Evolutionary conservation across 169 alveolate species (phyloP).

Genomic region (Plasmodium fragile): DNA sequence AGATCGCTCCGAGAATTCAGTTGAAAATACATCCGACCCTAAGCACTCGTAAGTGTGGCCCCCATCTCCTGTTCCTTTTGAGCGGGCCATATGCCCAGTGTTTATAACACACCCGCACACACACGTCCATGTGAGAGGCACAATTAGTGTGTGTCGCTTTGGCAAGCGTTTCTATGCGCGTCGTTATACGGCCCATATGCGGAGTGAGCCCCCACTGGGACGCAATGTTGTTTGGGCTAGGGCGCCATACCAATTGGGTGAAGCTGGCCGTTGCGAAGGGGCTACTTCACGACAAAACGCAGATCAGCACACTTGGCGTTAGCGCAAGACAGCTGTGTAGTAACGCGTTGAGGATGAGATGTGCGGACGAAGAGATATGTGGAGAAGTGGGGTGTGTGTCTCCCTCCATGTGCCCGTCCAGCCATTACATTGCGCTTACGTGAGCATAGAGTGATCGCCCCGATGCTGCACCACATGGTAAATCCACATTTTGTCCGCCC

Average conservation of each 20-base stretch:
- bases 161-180: neutral
- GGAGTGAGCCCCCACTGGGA: neutral
- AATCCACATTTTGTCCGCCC: neutral
- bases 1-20: conserved; percentile 75
- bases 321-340: neutral
- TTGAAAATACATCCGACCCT: conserved; percentile 70
- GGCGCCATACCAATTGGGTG: neutral
- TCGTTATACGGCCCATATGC: neutral
- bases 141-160: neutral
- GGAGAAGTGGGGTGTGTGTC: neutral
- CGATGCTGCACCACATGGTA: neutral
- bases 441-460: neutral
- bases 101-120: too few relatives aligned
- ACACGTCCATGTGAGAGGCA: neutral
- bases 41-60: conserved; percentile 20
- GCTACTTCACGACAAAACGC: neutral
- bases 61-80: neutral
- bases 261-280: neutral
- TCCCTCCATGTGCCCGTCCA: neutral
- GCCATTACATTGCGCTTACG: neutral
- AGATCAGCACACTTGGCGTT: too few relatives aligned
- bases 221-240: neutral
- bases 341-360: neutral
- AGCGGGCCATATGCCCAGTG: neutral
- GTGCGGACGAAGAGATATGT: too few relatives aligned